Conservation (phyloP, 177 flowering plant genomes). For the Telopea speciosissima region DNA sequence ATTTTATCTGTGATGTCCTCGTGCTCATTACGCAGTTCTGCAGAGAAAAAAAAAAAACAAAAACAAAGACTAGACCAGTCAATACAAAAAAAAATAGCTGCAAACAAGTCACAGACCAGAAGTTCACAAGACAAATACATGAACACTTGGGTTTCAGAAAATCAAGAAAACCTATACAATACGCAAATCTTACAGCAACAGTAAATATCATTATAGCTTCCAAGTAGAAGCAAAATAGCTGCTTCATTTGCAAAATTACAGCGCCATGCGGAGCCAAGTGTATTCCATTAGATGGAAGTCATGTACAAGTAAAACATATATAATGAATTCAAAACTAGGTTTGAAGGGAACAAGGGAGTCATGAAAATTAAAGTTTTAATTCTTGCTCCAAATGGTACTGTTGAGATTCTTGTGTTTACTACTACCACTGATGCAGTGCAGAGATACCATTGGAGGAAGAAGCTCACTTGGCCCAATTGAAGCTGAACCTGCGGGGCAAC, state of each 20-base stretch:
- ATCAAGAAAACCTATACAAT: not conserved
- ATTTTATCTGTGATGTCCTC: conserved; percentile 62
- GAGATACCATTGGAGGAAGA: too few relatives aligned
- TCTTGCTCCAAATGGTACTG: not conserved
- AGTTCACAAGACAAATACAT: not conserved
- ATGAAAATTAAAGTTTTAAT: too few relatives aligned
- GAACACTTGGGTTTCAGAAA: not conserved
- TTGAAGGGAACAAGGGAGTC: not conserved
- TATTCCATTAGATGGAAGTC: not conserved
- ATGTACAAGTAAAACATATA: not conserved
- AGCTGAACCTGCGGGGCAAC: too few relatives aligned
- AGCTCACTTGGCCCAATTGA: too few relatives aligned
- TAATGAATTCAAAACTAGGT: too few relatives aligned
- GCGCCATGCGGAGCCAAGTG: not conserved
- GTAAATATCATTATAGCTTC: not conserved
- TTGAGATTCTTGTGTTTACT: too few relatives aligned
- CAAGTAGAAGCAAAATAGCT: not conserved
- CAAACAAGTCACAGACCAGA: not conserved
- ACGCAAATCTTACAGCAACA: not conserved
- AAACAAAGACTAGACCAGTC: not conserved
- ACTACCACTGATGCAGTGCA: too few relatives aligned
- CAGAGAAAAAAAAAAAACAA: conserved; percentile 3
- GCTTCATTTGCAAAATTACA: not conserved
- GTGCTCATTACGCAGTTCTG: conserved; percentile 76
- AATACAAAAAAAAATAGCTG: not conserved